Evolutionary conservation across 345 rosid species (phyloP), one percentile per base, ranked within the genome.

Genomic region (Rubroshorea leprosula): DNA sequence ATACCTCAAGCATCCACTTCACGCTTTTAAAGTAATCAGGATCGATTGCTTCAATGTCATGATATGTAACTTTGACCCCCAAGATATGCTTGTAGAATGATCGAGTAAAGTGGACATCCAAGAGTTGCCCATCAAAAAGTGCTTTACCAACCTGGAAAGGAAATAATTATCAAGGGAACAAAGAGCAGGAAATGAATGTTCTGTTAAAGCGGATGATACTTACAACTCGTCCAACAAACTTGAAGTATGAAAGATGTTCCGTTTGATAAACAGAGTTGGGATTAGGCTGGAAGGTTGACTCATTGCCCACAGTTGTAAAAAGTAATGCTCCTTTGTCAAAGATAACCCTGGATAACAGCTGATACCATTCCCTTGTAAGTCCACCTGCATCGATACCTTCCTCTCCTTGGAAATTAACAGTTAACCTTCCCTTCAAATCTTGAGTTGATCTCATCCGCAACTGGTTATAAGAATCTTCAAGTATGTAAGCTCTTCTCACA

Each of bases 381-480:
- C 99, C 99, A 72, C 99, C 97, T 0, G 99, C 99, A 78, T 93
- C 99, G 68, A 93, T 89, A 49, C 99, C 99, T 77, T 89, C 96
- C 72, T 93, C 97, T 63, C 97, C 96, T 79, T 93, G 99, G 74
- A 93, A 93, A 61, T 89, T 85, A 56, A 93, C 94, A 41, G 87
- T 93, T 71, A 89, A 66, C 72, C 99, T 79, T 64, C 99, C 99
- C 76, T 85, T 93, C 75, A 93, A 68, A 73, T 93, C 97, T 59
- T 76, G 83, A 51, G 80, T 78, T 54, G 94, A 73, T 58, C 91
- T 78, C 97, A 93, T 47, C 23, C 99, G 86, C 68, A 93, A 72
- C 64, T 93, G 99, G 74, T 89, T 93, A 63, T 93, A 93, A 41
- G 99, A 93, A 76, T 93, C 99, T 70, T 93, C 99, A 38, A 93